Evolutionary conservation across 2,329 filamentous ascomycete species (phyloP).

Genomic region (Arthroderma sp.): DNA sequence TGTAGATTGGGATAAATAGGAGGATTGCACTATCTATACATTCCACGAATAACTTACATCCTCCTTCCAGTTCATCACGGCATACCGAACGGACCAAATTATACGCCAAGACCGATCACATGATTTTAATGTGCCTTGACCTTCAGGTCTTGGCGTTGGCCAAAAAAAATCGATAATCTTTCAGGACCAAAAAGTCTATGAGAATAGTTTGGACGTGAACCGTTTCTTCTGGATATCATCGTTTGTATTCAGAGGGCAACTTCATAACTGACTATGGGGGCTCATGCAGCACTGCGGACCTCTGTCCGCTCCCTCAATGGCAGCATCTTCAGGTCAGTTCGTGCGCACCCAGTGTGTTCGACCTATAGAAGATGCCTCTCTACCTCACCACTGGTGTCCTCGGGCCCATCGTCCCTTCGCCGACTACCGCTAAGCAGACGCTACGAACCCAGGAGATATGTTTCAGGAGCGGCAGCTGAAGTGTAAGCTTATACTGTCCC

Average conservation of each 20-base stretch:
- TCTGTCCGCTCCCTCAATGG: conserved; percentile 26
- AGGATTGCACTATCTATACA: too few species aligned
- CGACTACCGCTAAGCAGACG: conserved; percentile 26
- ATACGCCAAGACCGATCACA: too few species aligned
- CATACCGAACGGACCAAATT: too few species aligned
- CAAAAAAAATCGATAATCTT: too few species aligned
- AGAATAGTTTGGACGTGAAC: background rate
- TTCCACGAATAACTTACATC: too few species aligned
- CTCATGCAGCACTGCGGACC: conserved; percentile 28
- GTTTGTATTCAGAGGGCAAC: background rate
- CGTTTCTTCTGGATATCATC: background rate
- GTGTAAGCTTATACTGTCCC: conserved; percentile 22
- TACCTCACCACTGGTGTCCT: conserved; percentile 22
- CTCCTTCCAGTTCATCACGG: too few species aligned
- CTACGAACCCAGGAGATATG: conserved; percentile 32
- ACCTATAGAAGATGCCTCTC: conserved; percentile 28
- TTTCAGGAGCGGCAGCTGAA: conserved; percentile 27
- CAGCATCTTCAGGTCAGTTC: conserved; percentile 20
- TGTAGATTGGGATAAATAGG: too few species aligned
- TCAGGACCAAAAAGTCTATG: too few species aligned
- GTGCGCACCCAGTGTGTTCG: conserved; percentile 23
- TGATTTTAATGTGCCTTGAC: too few species aligned
- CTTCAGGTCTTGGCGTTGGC: too few species aligned
- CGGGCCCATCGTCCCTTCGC: conserved; percentile 20
- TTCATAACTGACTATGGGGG: conserved; percentile 22